Evolutionary conservation across 805 yeast genomes (phyloP), one percentile per base, ranked within the genome.

Genomic region (Pichia pseudocactophila): DNA sequence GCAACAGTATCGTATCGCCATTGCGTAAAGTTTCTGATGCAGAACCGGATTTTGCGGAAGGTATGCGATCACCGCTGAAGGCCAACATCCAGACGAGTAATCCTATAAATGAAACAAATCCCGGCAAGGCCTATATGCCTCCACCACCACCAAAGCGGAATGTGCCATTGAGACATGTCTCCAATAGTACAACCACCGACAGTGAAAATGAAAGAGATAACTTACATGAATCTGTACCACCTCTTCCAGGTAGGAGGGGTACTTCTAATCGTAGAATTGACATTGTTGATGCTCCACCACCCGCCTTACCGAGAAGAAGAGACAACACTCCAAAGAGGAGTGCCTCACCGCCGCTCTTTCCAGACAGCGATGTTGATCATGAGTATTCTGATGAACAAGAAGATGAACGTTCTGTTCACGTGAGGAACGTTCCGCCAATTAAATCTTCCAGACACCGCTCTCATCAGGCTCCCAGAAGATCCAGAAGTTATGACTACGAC

Each of bases 11-110:
- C 9, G 8, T 34, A 18, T 37, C 42, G 4, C 39, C 42, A 13
- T 34, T 32, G 17, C 19, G 30, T 15, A 37, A 36, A 30, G 20
- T 32, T 26, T 26, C 28, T 33, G 6, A 13, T 17, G 26, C 18
- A 17, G 47, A 35, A 10, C 33, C 46, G 9, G 34, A 35, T 37
- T 43, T 27, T 37, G 46, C 46, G 3, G 46, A 43, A 43, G 46
- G 46, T 26, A 43, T 43, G 46, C 36, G 46, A 11, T 43, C 46
- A 20, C 46, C 46, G 20, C 19, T 39, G 20, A 43, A 43, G 13
- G 25, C 8, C 8, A 22, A 22, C 8, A 22, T 22, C 8, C 25
- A 22, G 25, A 22, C 25, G 7, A 22, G 8, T 8, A 22, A 22
- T 22, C 25, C 25, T 22, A 22, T 22, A 22, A 22, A 22, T 22